Evolutionary conservation across 108 stramenopile genomes (phyloP).

Genomic region (Tribonema minus): DNA sequence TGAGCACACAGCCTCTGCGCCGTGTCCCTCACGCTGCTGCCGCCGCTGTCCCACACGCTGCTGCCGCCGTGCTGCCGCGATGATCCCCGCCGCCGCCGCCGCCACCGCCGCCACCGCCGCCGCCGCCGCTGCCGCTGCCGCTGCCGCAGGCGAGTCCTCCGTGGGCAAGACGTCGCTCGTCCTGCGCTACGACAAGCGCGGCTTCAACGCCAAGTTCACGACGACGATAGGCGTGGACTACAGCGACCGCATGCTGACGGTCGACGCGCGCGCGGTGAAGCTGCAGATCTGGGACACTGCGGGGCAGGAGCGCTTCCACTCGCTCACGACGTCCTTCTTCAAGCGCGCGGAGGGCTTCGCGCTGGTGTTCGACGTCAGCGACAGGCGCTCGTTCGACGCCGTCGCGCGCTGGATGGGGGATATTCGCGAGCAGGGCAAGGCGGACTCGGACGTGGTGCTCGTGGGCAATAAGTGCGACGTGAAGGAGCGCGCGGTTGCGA

Average conservation of each 20-base stretch:
- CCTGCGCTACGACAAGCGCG: conserved; percentile 39
- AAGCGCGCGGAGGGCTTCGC: conserved; percentile 71
- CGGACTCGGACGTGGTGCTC: conserved; percentile 33
- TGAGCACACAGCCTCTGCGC: too few species aligned
- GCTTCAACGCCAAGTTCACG: conserved; percentile 79
- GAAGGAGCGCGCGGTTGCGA: conserved; percentile 13
- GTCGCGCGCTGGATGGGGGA: conserved; percentile 44
- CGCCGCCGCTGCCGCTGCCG: too few species aligned
- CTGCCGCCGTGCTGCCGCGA: too few species aligned
- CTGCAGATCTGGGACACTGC: conserved; percentile 68
- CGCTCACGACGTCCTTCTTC: conserved; percentile 92
- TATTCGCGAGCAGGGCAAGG: conserved; percentile 38
- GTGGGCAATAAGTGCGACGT: conserved; percentile 40
- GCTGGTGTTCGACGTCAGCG: conserved; percentile 55
- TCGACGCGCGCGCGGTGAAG: conserved; percentile 87
- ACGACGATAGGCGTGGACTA: conserved; percentile 99
- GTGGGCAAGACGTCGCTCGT: conserved; percentile 53
- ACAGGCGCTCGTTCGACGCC: conserved; percentile 51
- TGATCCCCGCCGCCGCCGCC: too few species aligned
- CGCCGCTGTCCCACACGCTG: too few species aligned
- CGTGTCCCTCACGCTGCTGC: too few species aligned
- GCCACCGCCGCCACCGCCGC: too few species aligned
- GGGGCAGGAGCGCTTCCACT: conserved; percentile 50
- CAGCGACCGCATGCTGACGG: conserved; percentile 83
- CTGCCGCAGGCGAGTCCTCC: conserved; percentile 49